Percentiles rank a stretch among this genome's conserved stretches.
phyloP scores from a whole-genome alignment of 2,329 filamentous ascomycete species.

The Macrophomina tecta region DNA sequence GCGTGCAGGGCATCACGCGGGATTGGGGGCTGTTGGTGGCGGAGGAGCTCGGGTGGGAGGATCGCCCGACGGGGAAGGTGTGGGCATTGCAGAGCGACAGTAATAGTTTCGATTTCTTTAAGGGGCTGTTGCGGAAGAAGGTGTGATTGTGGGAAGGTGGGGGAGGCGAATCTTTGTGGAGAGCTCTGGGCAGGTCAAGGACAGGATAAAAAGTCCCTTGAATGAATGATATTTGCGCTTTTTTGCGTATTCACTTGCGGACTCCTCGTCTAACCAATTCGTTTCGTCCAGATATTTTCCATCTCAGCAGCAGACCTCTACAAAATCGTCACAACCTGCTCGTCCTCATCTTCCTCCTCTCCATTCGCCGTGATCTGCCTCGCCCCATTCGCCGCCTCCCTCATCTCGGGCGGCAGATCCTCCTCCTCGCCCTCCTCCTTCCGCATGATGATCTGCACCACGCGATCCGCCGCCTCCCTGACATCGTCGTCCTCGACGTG shows the following conservation, averaged over 20 bases:
- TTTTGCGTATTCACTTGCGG: no score
- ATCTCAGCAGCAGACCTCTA: background rate
- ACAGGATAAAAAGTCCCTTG: no score
- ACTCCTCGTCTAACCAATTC: background rate
- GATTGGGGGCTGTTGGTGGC: constrained; percentile 89
- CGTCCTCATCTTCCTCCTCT: constrained; percentile 42
- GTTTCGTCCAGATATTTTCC: no score
- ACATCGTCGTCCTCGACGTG: constrained; percentile 80
- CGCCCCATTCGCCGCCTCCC: constrained; percentile 35
- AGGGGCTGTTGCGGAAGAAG: constrained; percentile 83
- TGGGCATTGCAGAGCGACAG: constrained; percentile 93
- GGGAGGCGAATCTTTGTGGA: background rate
- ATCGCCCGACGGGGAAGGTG: constrained; percentile 74
- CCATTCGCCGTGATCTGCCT: constrained; percentile 32
- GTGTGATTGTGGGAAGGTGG: constrained; percentile 47
- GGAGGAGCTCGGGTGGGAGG: constrained; percentile 78
- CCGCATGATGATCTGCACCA: constrained; percentile 88
- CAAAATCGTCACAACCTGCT: constrained; percentile 42
- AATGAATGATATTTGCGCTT: background rate
- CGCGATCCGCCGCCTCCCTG: constrained; percentile 80
- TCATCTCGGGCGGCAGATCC: constrained; percentile 33
- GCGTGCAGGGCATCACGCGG: constrained; percentile 84
- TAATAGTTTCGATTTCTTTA: constrained; percentile 98
- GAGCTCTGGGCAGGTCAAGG: no score
- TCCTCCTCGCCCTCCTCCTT: constrained; percentile 70